Base-by-base conservation (phyloP, 2,329 filamentous ascomycete genomes). In the Daldinia sp. region DNA sequence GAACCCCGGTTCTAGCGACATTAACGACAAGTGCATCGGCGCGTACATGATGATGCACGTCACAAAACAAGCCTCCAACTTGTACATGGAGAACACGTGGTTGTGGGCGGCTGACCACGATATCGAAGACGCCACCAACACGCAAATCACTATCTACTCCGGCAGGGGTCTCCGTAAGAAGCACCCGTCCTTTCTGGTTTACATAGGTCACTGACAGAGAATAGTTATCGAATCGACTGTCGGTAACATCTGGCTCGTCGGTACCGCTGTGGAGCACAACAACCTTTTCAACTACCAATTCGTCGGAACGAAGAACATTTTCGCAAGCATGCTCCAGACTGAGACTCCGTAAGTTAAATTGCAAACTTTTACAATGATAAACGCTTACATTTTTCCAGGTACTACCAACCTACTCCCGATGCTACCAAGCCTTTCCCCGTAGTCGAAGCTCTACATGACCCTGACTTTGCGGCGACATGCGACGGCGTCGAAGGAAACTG, bases 221-320 rank as follows among this genome's bases (percentile, higher is more conserved):
- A 29, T 23, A 68, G 66, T 70, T 52, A 70, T 81, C 32, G 79
- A 82, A 69, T 77, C 75, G 9, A 70, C 66, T 1, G 67, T 69
- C 8, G 80, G 80, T 32, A 72, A 67, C 35, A 67, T 82, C 65
- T 90, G 87, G 87, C 74, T 90, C 4, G 83, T 82, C 51, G 87
- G 85, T 4, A 87, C 85, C 0, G 81, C 83, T 0, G 81, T 81
- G 1, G 88, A 90, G 77, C 88, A 90, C 74, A 82, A 81, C 59
- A 80, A 84, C 48, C 76, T 88, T 25, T 88, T 87, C 73, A 84
- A 90, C 75, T 90, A 90, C 77, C 84, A 90, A 70, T 78, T 89
- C 58, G 78, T 76, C 63, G 78, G 80, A 58, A 85, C 87, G 0
- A 79, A 81, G 68, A 82, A 88, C 71, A 78, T 88, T 69, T 87